These are phyloP conservation scores for Podospora fimiseda DNA, from an alignment of 495 filamentous ascomycete genomes.

Conservation along the genomic window DNA sequence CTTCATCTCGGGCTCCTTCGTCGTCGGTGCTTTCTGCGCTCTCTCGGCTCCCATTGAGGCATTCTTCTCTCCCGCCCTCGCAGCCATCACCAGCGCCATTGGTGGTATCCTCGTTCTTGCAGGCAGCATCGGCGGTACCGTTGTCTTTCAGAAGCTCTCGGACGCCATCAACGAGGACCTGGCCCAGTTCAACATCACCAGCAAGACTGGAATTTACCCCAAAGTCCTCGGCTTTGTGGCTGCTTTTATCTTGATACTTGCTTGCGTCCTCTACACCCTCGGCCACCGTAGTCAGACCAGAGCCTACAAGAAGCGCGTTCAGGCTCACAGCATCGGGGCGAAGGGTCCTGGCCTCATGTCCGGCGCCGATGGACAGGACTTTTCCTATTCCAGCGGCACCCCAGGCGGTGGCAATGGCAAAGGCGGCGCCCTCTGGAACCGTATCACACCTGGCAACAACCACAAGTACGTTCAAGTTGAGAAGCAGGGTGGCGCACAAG, in stretches of 20 bases:
- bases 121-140: conserved; percentile 20
- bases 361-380: no score
- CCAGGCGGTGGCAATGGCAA: conserved; percentile 1
- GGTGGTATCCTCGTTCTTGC: conserved; percentile 26
- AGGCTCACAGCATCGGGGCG: conserved; percentile 11
- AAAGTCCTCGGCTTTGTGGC: conserved; percentile 26
- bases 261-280: conserved; percentile 13
- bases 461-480: conserved; percentile 35
- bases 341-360: neutral
- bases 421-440: conserved; percentile 5
- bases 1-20: conserved; percentile 27
- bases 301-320: neutral
- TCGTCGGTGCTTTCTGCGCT: conserved; percentile 21
- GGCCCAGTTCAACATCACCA: conserved; percentile 18
- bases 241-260: conserved; percentile 14
- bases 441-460: conserved; percentile 10
- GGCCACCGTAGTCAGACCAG: neutral
- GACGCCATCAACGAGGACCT: conserved; percentile 25
- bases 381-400: no score
- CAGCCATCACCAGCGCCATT: conserved; percentile 18
- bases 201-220: conserved; percentile 15
- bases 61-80: conserved; percentile 14
- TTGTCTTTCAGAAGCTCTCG: conserved; percentile 23
- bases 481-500: conserved; percentile 15
- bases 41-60: conserved; percentile 18